Evolutionary conservation across 352 stramenopile species (phyloP), one percentile per base, ranked within the genome.

Genomic region (Phytophthora melonis): DNA sequence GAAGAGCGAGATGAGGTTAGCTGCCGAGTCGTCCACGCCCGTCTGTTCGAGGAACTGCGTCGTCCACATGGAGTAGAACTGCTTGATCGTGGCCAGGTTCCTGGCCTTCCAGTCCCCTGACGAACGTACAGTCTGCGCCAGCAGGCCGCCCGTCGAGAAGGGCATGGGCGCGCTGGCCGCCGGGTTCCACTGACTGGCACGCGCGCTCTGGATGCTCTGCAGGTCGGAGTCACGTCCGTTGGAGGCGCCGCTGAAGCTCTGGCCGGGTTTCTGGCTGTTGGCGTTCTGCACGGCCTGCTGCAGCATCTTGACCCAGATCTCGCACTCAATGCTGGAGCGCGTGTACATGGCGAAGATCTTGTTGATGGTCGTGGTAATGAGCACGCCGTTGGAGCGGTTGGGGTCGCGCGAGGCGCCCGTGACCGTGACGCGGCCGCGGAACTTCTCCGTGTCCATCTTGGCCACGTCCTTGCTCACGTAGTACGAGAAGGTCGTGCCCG

Each of bases 291-390:
- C 88, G 1, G 89, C 82, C 66, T 94, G 87, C 65, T 92, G 82
- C 64, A 96, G 78, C 89, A 96, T 96, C 63, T 86, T 86, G 66
- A 95, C 74, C 89, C 89, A 96, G 63, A 96, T 87, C 55, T 96
- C 88, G 54, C 88, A 91, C 74, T 96, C 89, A 36, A 93, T 84
- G 32, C 81, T 74, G 25, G 87, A 93, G 65, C 88, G 88, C 63
- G 88, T 95, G 79, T 95, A 93, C 72, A 96, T 90, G 63, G 82
- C 80, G 70, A 96, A 96, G 19, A 93, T 68, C 68, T 95, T 95
- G 83, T 95, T 89, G 69, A 95, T 95, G 14, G 89, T 94, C 18
- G 89, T 96, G 1, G 88, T 94, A 59, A 96, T 88, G n/a, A 93
- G 79, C 62, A 96, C 81, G 23, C 89, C 89, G 62, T 93, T 93